Evolutionary conservation across 1,284 basidiomycete species (phyloP).

Genomic region (Fistulinella cinereoalba): DNA sequence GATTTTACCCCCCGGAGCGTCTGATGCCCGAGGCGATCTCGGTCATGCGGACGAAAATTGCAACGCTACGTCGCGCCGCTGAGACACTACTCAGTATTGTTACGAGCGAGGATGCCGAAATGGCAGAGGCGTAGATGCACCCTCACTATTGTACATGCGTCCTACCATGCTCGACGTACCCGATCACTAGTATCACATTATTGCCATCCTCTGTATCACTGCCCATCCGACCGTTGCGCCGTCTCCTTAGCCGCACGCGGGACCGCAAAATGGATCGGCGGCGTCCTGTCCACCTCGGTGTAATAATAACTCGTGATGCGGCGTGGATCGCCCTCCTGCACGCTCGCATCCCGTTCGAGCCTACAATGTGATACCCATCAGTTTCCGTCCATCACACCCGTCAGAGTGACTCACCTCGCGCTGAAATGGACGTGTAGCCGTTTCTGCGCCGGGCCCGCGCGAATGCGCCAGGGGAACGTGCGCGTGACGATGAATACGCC

Average conservation of each 20-base stretch:
- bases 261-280: conserved; percentile 36
- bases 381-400: not conserved
- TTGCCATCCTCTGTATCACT: conserved; percentile 12
- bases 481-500: conserved; percentile 44
- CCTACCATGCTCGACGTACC: no score
- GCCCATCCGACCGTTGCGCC: conserved; percentile 1
- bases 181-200: no score
- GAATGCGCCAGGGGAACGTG: conserved; percentile 43
- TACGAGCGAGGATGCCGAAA: conserved; percentile 39
- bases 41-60: conserved; percentile 83
- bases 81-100: conserved; percentile 46
- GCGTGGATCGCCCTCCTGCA: conserved; percentile 25
- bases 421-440: conserved; percentile 40
- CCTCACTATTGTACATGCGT: no score
- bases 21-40: conserved; percentile 82
- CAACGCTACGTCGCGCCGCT: conserved; percentile 55
- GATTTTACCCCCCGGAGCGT: conserved; percentile 82
- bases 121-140: conserved; percentile 33
- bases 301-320: conserved; percentile 40
- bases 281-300: conserved; percentile 35
- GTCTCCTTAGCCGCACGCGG: conserved; percentile 13
- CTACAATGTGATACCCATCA: no score
- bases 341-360: conserved; percentile 28
- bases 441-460: conserved; percentile 41
- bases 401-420: conserved; percentile 36